Conservation (phyloP, 495 filamentous ascomycete genomes). For the Evernia prunastri region DNA sequence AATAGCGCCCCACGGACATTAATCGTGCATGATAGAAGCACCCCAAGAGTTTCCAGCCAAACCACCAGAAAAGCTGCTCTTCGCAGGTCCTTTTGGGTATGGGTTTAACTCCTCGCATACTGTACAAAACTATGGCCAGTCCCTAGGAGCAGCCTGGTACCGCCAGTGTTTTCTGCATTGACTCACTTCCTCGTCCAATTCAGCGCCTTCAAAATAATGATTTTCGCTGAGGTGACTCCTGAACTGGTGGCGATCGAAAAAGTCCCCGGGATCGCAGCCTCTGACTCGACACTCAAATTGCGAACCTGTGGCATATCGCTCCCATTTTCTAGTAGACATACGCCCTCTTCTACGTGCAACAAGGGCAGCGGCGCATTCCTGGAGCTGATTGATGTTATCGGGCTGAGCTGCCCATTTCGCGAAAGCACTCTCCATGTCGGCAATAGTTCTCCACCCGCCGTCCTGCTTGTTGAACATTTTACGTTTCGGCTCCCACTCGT, state of each 20-base stretch:
- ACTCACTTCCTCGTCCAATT: background rate
- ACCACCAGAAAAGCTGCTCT: background rate
- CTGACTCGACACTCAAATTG: background rate
- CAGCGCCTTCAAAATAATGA: background rate
- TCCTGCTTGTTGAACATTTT: background rate
- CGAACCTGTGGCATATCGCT: background rate
- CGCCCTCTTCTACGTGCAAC: background rate
- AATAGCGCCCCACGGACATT: background rate
- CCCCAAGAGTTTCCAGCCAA: background rate
- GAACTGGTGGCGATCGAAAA: background rate
- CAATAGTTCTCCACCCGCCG: background rate
- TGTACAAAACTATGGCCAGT: background rate
- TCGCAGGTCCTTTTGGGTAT: background rate
- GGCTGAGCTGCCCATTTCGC: background rate
- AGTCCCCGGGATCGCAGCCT: background rate
- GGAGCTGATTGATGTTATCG: background rate
- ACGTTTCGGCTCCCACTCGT: constrained; percentile 18
- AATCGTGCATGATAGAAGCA: background rate
- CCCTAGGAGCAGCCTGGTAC: background rate
- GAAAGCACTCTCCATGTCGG: background rate
- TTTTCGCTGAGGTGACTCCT: background rate
- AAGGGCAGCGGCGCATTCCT: constrained; percentile 3
- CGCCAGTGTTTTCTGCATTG: background rate
- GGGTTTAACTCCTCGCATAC: too few species aligned
- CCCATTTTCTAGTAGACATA: background rate